Conservation (phyloP, 2,329 filamentous ascomycete genomes). For the Mycosphaerelloides madeirae region DNA sequence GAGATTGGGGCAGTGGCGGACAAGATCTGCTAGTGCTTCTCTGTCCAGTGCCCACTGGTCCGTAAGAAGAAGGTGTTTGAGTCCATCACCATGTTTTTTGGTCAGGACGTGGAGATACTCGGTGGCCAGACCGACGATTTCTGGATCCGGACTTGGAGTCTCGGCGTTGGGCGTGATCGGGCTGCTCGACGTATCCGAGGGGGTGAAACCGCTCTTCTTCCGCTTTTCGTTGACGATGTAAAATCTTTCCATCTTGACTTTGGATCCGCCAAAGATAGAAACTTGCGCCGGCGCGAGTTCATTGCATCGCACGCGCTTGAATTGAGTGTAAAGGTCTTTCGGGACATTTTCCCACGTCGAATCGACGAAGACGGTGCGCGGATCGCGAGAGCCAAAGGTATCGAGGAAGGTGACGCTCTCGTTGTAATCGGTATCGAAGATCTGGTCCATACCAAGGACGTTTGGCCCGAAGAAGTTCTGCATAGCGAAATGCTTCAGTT, state of each 20-base stretch:
- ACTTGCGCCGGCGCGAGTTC: slow-evolving; percentile 28
- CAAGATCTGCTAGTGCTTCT: slow-evolving; percentile 47
- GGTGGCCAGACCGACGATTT: slow-evolving; percentile 34
- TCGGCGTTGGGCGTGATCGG: slow-evolving; percentile 28
- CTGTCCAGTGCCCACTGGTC: slow-evolving; percentile 52
- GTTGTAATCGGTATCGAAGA: slow-evolving; percentile 39
- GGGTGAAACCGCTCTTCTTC: slow-evolving; percentile 18
- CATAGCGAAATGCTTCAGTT: slow-evolving; percentile 48
- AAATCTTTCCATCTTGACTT: slow-evolving; percentile 29
- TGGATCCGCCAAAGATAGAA: slow-evolving; percentile 32
- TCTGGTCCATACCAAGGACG: slow-evolving; percentile 42
- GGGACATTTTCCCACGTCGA: slow-evolving; percentile 46
- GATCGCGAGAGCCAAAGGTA: slow-evolving; percentile 45
- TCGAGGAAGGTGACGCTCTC: slow-evolving; percentile 53
- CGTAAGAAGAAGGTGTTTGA: slow-evolving; percentile 55
- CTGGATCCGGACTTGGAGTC: slow-evolving; percentile 21
- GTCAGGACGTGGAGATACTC: slow-evolving; percentile 51
- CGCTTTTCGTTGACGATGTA: slow-evolving; percentile 42
- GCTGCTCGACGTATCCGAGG: slow-evolving; percentile 6
- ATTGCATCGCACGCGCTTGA: slow-evolving; percentile 20
- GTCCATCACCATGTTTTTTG: slow-evolving; percentile 45
- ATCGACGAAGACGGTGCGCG: slow-evolving; percentile 50
- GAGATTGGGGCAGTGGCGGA: slow-evolving; percentile 52
- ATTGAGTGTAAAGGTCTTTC: slow-evolving; percentile 10
- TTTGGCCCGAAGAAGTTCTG: slow-evolving; percentile 57